Conservation (phyloP, 495 filamentous ascomycete species). For the Penicilliopsis zonata region DNA sequence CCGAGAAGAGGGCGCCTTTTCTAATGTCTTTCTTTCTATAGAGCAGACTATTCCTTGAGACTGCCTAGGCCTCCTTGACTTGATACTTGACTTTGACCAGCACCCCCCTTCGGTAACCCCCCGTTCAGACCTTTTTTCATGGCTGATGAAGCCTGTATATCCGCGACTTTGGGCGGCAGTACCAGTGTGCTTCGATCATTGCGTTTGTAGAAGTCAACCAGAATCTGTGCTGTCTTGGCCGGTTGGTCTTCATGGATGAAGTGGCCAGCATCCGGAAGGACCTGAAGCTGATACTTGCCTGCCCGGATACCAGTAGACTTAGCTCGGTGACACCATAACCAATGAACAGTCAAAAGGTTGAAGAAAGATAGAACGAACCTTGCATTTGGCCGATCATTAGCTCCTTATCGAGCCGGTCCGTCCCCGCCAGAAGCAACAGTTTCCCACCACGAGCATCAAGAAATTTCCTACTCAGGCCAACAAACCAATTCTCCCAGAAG, state of each 20-base stretch:
- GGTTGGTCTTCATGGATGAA: slow-evolving; percentile 95
- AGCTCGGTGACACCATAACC: not conserved
- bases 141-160: slow-evolving; percentile 37
- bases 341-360: not conserved
- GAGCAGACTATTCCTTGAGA: not conserved
- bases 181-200: slow-evolving; percentile 80
- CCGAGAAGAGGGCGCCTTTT: no score
- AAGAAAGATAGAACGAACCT: slow-evolving; percentile 36
- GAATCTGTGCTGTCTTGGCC: slow-evolving; percentile 66
- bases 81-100: not conserved
- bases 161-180: slow-evolving; percentile 78
- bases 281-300: slow-evolving; percentile 93
- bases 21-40: no score
- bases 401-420: slow-evolving; percentile 87
- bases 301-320: not conserved
- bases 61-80: not conserved
- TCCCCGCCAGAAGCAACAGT: slow-evolving; percentile 80
- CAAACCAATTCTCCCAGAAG: slow-evolving; percentile 93
- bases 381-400: slow-evolving; percentile 98
- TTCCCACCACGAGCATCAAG: slow-evolving; percentile 77
- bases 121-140: slow-evolving; percentile 25
- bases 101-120: not conserved
- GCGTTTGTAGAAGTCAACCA: slow-evolving; percentile 83
- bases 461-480: slow-evolving; percentile 80
- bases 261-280: slow-evolving; percentile 90